Base-by-base conservation (phyloP, 495 filamentous ascomycete genomes). In the Hypoxylon subgilvum region DNA sequence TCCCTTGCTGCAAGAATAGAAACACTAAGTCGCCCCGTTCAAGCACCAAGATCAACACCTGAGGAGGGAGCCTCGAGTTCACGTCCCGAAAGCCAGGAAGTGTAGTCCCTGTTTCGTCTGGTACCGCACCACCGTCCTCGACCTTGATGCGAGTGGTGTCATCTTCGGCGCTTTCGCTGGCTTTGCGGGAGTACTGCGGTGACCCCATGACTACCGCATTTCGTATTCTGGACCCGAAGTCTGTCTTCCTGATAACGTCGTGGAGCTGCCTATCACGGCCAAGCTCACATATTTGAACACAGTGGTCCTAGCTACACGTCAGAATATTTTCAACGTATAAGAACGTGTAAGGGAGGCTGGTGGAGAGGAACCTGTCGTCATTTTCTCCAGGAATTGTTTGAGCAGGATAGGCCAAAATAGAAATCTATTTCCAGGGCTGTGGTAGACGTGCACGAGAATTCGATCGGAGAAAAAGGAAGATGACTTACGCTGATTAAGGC, bases 401-500 rank as follows among this genome's bases (percentile, higher is more conserved):
- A n/a, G n/a, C n/a, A n/a, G n/a, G n/a, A n/a, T n/a, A n/a, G n/a
- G n/a, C n/a, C n/a, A n/a, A n/a, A n/a, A n/a, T n/a, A n/a, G n/a
- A n/a, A n/a, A n/a, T n/a, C n/a, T n/a, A n/a, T n/a, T n/a, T n/a
- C n/a, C n/a, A n/a, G n/a, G n/a, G n/a, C n/a, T n/a, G n/a, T n/a
- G n/a, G n/a, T n/a, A n/a, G n/a, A n/a, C n/a, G n/a, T n/a, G n/a
- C n/a, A n/a, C n/a, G n/a, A n/a, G n/a, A n/a, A n/a, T n/a, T n/a
- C n/a, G n/a, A n/a, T n/a, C n/a, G n/a, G n/a, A n/a, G n/a, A n/a
- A n/a, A n/a, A n/a, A 34, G 10, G 62, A 9, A 40, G 41, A 5
- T 16, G 67, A 72, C 86, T 70, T 71, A 91, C 88, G 30, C 89
- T 85, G 39, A 98, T 82, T 57, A 97, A 92, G n/a, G 92, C 86